Conservation (phyloP, 2,329 filamentous ascomycete species). For the Curvularia sp. region DNA sequence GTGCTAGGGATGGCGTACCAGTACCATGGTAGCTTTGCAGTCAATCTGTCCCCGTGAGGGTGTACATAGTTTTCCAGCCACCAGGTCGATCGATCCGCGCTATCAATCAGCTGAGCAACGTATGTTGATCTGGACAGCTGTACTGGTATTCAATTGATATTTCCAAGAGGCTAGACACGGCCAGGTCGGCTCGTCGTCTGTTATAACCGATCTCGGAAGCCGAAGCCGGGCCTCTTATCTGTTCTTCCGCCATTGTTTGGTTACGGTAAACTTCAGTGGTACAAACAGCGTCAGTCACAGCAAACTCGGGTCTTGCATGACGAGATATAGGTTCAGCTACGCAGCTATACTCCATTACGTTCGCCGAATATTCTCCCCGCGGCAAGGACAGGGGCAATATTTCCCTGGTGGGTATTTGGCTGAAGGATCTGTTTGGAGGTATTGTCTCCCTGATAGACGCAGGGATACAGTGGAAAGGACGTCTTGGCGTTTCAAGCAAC, state of each 20-base stretch:
- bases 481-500: conserved; percentile 20
- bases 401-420: conserved; percentile 7
- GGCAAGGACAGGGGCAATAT: conserved; percentile 9
- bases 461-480: conserved; percentile 9
- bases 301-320: not conserved
- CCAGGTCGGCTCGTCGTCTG: not conserved
- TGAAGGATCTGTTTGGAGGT: conserved; percentile 10
- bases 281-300: not conserved
- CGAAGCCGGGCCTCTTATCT: not conserved
- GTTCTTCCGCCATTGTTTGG: not conserved
- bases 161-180: not conserved
- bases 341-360: conserved; percentile 2
- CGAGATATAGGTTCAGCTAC: conserved; percentile 3
- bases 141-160: not conserved
- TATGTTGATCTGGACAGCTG: not conserved
- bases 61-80: not conserved
- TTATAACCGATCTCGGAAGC: not conserved
- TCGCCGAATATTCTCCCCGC: conserved; percentile 5
- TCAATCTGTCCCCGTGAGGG: not conserved
- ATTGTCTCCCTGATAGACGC: conserved; percentile 15
- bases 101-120: not conserved
- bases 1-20: not conserved
- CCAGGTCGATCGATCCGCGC: not conserved
- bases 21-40: not conserved
- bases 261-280: not conserved